Evolutionary conservation across 495 filamentous ascomycete genomes (phyloP), one percentile per base, ranked within the genome.

Genomic region (Trichoderma erinaceum): DNA sequence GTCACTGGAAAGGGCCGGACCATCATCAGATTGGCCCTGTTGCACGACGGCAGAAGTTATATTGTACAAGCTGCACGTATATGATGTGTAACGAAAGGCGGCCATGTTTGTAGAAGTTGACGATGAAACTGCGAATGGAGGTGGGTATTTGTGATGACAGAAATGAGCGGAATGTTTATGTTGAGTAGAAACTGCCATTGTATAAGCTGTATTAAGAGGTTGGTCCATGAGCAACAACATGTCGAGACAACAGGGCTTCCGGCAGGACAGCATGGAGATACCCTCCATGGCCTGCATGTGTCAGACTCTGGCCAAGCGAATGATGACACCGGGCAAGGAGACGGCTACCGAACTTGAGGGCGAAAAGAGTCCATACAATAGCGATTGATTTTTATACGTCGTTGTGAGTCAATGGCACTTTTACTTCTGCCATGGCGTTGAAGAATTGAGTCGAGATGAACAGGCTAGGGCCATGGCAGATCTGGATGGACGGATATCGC

Each of bases 1-100:
- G 56, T 61, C 56, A 25, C 56, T 61, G 56, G 56, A 61, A 61
- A 25, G 56, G 25, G 23, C 56, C 56, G 56, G 56, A 61, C 29
- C 32, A 61, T 61, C 56, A 61, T 21, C 56, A 61, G 12, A 61
- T 27, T 61, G 56, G 56, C 56, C 16, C 56, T 35, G 10, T 25
- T 23, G 10, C 23, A 32, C 10, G 56, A 3, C 27, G 23, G 4
- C 25, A 32, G 25, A 18, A 58, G n/a, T 23, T 2, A n/a, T 52
- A 16, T n/a, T 52, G 15, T 56, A 56, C 21, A n/a, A 11, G 18
- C 50, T 56, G n/a, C 21, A 1, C 10, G n/a, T 8, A 29, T 6
- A 52, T 23, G 18, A 52, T 7, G 1, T 18, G 18, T 16, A 21
- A 23, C 16, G 48, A 52, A 16, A 52, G 8, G 48, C 1, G 7